A percentile compares a stretch with the other conserved stretches of the same genome.
Conservation (phyloP, 2,329 filamentous ascomycete genomes). For the Tolypocladium album region DNA sequence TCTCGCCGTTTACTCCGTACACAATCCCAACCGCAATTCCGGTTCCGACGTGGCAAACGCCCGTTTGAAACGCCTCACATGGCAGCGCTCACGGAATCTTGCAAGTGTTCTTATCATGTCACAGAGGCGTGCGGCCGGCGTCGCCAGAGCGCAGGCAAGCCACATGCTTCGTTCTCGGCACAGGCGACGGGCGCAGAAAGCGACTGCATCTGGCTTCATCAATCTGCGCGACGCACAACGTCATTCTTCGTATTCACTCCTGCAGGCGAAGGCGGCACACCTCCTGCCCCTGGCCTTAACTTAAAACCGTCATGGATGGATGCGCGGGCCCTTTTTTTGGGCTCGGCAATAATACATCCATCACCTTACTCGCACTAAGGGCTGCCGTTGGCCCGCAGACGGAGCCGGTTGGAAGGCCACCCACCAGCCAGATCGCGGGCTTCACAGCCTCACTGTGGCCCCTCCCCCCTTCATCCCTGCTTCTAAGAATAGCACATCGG, state of each 20-base stretch:
- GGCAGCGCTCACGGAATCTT: not conserved
- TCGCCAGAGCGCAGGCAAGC: not conserved
- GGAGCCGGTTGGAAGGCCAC: not conserved
- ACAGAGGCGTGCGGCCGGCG: not conserved
- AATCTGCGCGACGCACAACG: not conserved
- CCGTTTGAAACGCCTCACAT: not conserved
- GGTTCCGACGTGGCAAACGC: not conserved
- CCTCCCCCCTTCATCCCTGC: not conserved
- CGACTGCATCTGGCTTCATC: not conserved
- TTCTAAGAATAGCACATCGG: not conserved
- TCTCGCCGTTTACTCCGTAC: not conserved
- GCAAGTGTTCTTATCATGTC: not conserved
- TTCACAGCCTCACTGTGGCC: not conserved
- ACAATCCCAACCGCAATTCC: not conserved
- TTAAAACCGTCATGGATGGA: not conserved
- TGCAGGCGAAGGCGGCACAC: not conserved
- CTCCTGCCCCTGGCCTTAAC: not conserved
- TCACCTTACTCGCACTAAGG: not conserved
- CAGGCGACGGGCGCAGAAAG: not conserved
- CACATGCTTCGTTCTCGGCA: not conserved
- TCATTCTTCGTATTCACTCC: slow-evolving; percentile 4
- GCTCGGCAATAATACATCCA: not conserved
- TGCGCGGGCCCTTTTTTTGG: not conserved
- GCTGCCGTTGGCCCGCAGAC: not conserved
- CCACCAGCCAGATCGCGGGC: not conserved